Percentiles rank a stretch among this genome's conserved stretches.
These are phyloP conservation scores for Eruca vesicaria DNA, from an alignment of 441 rosid species.

Conservation along the genomic window DNA sequence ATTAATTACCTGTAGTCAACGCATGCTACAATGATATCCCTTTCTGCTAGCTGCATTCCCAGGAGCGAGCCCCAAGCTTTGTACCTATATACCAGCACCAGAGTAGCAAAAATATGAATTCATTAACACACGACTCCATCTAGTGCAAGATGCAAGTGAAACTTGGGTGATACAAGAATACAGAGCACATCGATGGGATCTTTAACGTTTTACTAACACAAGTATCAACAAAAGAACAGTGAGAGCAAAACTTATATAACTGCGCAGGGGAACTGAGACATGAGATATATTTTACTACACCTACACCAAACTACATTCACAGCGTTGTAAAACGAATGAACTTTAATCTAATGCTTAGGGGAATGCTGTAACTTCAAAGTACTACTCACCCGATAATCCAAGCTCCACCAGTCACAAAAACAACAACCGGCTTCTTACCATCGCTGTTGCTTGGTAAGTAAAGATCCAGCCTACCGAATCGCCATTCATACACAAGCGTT, in stretches of 20 bases:
- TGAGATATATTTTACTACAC: background rate
- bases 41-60: constrained; percentile 92
- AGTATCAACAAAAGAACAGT: background rate
- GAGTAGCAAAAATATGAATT: background rate
- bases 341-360: background rate
- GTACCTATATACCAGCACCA: constrained; percentile 51
- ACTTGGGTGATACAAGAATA: background rate
- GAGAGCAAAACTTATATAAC: background rate
- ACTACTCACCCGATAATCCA: constrained; percentile 92
- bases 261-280: background rate
- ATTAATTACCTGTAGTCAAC: constrained; percentile 87
- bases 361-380: background rate
- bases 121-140: background rate
- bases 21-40: constrained; percentile 94
- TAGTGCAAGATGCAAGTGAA: background rate
- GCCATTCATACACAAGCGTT: background rate
- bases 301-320: constrained; percentile 5
- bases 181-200: background rate
- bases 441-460: constrained; percentile 62
- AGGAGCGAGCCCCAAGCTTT: constrained; percentile 98
- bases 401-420: constrained; percentile 97
- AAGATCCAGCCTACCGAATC: constrained; percentile 68
- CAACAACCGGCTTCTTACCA: constrained; percentile 84
- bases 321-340: background rate
- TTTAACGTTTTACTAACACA: background rate